A percentile compares a stretch with the other conserved stretches of the same genome.
These are phyloP conservation scores for Myxozyma monticola DNA, from an alignment of 805 yeast species.

Conservation along the genomic window DNA sequence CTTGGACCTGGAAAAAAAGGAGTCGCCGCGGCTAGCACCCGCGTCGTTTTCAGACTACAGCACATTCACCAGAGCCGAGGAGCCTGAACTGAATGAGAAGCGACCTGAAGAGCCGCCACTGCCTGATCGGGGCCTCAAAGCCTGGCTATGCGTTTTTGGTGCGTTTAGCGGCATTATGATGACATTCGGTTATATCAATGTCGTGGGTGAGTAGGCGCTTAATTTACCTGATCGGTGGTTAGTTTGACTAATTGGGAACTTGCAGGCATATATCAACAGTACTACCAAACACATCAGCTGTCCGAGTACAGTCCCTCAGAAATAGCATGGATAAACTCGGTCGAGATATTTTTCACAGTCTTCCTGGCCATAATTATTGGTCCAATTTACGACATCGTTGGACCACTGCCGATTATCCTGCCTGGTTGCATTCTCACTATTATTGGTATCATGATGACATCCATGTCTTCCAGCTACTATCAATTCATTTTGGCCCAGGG, in stretches of 20 bases:
- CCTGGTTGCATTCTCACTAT: constrained; percentile 33
- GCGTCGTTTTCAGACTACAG: not conserved
- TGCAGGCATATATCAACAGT: constrained; percentile 33
- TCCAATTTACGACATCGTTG: constrained; percentile 27
- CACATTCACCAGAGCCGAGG: not conserved
- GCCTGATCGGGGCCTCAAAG: constrained; percentile 58
- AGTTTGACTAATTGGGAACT: not conserved
- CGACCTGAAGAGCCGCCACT: constrained; percentile 12
- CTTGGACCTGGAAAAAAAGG: not conserved
- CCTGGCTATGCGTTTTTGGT: constrained; percentile 56
- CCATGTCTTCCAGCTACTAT: constrained; percentile 44
- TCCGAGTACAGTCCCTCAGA: constrained; percentile 32
- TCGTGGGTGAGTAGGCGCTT: constrained; percentile 32
- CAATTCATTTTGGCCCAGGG: constrained; percentile 59
- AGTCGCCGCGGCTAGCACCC: not conserved
- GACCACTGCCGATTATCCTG: constrained; percentile 23
- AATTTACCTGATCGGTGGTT: constrained; percentile 9
- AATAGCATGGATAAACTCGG: constrained; percentile 39
- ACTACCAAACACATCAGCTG: constrained; percentile 32
- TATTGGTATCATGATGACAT: constrained; percentile 39
- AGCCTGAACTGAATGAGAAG: too few species aligned
- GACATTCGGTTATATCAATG: constrained; percentile 54
- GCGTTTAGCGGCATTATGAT: constrained; percentile 57
- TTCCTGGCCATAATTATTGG: constrained; percentile 30
- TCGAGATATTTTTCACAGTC: constrained; percentile 35